These are phyloP conservation scores for Geotrichum aggregatum DNA, from an alignment of 1,139 yeast species.

Conservation along the genomic window DNA sequence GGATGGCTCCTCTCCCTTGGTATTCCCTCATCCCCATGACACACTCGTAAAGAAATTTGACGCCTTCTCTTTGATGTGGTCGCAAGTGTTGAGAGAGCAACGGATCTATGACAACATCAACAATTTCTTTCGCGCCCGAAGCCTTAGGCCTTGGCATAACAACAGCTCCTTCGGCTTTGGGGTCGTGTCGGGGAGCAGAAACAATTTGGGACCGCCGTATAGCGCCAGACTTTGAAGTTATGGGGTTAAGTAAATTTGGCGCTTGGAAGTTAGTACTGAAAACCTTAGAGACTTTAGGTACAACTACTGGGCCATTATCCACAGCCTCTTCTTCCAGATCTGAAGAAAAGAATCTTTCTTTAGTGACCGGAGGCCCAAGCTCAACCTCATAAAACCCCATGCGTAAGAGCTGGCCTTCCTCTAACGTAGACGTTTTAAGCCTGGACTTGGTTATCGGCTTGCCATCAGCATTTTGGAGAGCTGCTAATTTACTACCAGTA, in stretches of 20 bases:
- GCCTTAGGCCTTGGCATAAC: slow-evolving; percentile 43
- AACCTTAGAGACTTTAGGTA: neutral
- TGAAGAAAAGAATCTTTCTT: slow-evolving; percentile 23
- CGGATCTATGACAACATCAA: slow-evolving; percentile 72
- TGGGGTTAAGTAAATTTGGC: slow-evolving; percentile 4
- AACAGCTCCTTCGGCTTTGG: slow-evolving; percentile 42
- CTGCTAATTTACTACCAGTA: slow-evolving; percentile 22
- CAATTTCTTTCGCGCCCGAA: slow-evolving; percentile 25
- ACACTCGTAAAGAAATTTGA: slow-evolving; percentile 73
- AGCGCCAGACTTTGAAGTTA: slow-evolving; percentile 12
- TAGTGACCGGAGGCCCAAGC: slow-evolving; percentile 42
- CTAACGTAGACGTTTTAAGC: slow-evolving; percentile 5
- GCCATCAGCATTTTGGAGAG: slow-evolving; percentile 29
- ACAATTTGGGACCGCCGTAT: slow-evolving; percentile 6
- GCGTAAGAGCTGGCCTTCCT: slow-evolving; percentile 43
- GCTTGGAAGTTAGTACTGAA: slow-evolving; percentile 4
- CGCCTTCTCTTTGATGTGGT: slow-evolving; percentile 84
- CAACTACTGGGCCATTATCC: neutral
- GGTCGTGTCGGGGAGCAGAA: slow-evolving; percentile 42
- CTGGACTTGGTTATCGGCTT: slow-evolving; percentile 22
- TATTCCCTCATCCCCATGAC: slow-evolving; percentile 59
- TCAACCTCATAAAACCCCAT: slow-evolving; percentile 55
- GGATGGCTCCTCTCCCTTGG: slow-evolving; percentile 67
- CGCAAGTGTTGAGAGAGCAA: slow-evolving; percentile 52
- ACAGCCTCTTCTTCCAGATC: slow-evolving; percentile 16